A percentile compares a stretch with the other conserved stretches of the same genome.
These are phyloP conservation scores for Cornus suecica DNA, from an alignment of 148 eudicot genomes.

Conservation along the genomic window DNA sequence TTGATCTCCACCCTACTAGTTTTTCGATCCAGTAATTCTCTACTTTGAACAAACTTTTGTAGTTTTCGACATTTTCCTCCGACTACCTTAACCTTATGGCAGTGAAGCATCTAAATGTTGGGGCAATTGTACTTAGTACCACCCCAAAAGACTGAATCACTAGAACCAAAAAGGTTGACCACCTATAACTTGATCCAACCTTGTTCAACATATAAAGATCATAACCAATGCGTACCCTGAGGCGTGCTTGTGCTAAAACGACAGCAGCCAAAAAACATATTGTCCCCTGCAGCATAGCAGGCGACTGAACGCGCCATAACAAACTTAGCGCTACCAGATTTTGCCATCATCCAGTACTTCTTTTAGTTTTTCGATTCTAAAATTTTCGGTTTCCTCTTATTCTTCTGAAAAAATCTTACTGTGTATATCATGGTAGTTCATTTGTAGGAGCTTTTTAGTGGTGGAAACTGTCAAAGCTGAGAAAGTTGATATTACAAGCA, in stretches of 20 bases:
- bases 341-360: slow-evolving; percentile 25
- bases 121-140: slow-evolving; percentile 18
- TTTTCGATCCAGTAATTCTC: not conserved
- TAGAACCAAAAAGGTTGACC: slow-evolving; percentile 3
- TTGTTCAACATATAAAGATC: no score
- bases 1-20: slow-evolving; percentile 11
- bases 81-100: not conserved
- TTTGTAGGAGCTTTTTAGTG: slow-evolving; percentile 12
- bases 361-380: slow-evolving; percentile 9
- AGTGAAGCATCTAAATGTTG: slow-evolving; percentile 14
- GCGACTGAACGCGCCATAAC: slow-evolving; percentile 17
- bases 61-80: not conserved
- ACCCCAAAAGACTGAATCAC: slow-evolving; percentile 14
- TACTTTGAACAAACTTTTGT: not conserved
- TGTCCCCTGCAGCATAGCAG: slow-evolving; percentile 6
- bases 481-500: slow-evolving; percentile 2
- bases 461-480: slow-evolving; percentile 14
- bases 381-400: not conserved
- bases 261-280: slow-evolving; percentile 10
- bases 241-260: slow-evolving; percentile 14
- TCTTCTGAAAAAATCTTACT: not conserved
- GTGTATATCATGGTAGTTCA: slow-evolving; percentile 1
- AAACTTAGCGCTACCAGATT: slow-evolving; percentile 21
- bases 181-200: slow-evolving; percentile 11
- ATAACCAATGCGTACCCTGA: not conserved